A percentile compares a stretch with the other conserved stretches of the same genome.
These are phyloP conservation scores for Monosporozyma yasuniensis DNA, from an alignment of 805 yeast genomes.

Conservation along the genomic window DNA sequence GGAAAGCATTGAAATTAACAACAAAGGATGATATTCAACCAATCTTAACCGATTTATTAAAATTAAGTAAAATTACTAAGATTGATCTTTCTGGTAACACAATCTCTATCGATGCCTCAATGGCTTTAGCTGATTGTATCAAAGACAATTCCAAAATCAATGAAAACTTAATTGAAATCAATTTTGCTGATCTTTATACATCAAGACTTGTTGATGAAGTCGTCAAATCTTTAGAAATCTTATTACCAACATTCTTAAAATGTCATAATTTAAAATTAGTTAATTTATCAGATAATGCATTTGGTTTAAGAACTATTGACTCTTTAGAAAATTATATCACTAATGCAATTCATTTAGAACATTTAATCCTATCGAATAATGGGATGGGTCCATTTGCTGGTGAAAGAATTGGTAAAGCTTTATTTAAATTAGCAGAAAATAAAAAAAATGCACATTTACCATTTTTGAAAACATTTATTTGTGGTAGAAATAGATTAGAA, in stretches of 20 bases:
- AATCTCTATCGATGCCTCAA: constrained; percentile 83
- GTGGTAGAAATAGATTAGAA: constrained; percentile 96
- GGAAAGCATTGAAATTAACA: constrained; percentile 70
- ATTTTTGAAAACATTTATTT: constrained; percentile 73
- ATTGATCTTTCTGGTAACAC: constrained; percentile 90
- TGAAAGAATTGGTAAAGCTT: constrained; percentile 81
- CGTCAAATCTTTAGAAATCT: constrained; percentile 65
- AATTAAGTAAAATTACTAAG: constrained; percentile 34
- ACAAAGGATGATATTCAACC: constrained; percentile 62
- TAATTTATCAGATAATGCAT: constrained; percentile 89
- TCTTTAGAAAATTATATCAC: constrained; percentile 74
- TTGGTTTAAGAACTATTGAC: constrained; percentile 91
- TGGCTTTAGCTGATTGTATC: constrained; percentile 52
- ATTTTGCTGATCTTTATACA: constrained; percentile 89
- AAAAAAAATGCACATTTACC: constrained; percentile 42
- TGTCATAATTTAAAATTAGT: constrained; percentile 63
- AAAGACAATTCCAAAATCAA: constrained; percentile 28
- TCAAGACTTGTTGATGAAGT: constrained; percentile 93
- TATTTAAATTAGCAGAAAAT: constrained; percentile 58
- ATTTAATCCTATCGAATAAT: constrained; percentile 82
- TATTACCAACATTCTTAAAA: constrained; percentile 64
- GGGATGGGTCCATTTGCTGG: constrained; percentile 99
- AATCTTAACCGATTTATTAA: constrained; percentile 49
- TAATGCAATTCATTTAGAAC: constrained; percentile 70
- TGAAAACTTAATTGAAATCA: constrained; percentile 52